Evolutionary conservation across 1,139 yeast genomes (phyloP).

Genomic region (Yamadazyma pseudoaaseri): DNA sequence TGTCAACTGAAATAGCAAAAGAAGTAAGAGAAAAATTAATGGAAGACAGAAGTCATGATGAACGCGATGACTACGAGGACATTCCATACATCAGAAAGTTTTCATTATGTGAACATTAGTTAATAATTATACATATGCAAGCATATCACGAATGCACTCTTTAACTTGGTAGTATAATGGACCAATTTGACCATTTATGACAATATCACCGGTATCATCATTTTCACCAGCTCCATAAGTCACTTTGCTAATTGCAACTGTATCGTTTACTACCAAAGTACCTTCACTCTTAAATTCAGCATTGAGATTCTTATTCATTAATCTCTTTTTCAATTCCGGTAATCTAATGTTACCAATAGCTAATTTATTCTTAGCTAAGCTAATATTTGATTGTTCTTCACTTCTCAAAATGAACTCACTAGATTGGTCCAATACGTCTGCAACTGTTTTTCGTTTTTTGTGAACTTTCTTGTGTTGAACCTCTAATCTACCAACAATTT

Average conservation of each 20-base stretch:
- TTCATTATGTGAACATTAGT: slow-evolving; percentile 14
- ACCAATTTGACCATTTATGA: slow-evolving; percentile 81
- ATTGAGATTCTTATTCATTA: slow-evolving; percentile 56
- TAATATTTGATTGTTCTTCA: slow-evolving; percentile 14
- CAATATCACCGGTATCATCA: slow-evolving; percentile 71
- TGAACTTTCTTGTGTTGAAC: slow-evolving; percentile 28
- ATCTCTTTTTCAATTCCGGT: slow-evolving; percentile 71
- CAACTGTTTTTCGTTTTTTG: slow-evolving; percentile 14
- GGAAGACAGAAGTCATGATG: slow-evolving; percentile 35
- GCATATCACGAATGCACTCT: slow-evolving; percentile 69
- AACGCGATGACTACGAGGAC: slow-evolving; percentile 6
- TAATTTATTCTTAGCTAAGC: slow-evolving; percentile 37
- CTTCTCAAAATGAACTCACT: slow-evolving; percentile 40
- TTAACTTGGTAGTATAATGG: slow-evolving; percentile 79
- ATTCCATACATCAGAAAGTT: slow-evolving; percentile 9
- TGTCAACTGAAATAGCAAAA: slow-evolving; percentile 25
- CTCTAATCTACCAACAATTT: slow-evolving; percentile 71
- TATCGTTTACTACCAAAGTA: slow-evolving; percentile 79
- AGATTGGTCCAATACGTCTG: slow-evolving; percentile 33
- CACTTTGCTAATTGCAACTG: slow-evolving; percentile 72
- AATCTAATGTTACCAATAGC: slow-evolving; percentile 89
- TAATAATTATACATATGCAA: slow-evolving; percentile 60
- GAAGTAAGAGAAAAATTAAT: slow-evolving; percentile 28
- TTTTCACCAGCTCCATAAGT: slow-evolving; percentile 40
- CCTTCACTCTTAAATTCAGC: slow-evolving; percentile 97